Percentiles rank a stretch among this genome's conserved stretches.
Evolutionary conservation across 805 yeast genomes (phyloP).

Genomic region (Saccharomycopsis javanensis): DNA sequence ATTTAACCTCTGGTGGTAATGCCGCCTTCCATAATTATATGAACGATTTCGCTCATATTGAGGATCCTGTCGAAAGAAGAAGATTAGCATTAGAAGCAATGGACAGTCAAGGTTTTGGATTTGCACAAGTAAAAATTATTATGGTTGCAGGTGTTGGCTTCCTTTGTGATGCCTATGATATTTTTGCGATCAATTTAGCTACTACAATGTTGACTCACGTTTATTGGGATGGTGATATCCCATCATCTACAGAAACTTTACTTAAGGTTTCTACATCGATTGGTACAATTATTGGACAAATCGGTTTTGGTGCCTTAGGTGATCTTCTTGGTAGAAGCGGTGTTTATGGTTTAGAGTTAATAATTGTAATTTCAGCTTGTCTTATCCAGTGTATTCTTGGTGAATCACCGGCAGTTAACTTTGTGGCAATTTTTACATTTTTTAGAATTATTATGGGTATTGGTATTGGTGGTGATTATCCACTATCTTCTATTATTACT

Average conservation of each 20-base stretch:
- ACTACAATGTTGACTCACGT: conserved; percentile 70
- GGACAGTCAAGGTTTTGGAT: conserved; percentile 68
- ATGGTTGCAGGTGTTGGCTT: conserved; percentile 90
- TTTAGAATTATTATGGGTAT: conserved; percentile 87
- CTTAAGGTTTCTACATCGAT: conserved; percentile 85
- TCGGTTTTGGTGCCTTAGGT: conserved; percentile 74
- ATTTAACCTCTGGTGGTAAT: conserved; percentile 50
- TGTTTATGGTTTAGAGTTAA: conserved; percentile 79
- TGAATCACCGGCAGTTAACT: conserved; percentile 57
- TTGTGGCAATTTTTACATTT: conserved; percentile 64
- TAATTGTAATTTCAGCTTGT: conserved; percentile 73
- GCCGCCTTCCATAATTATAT: conserved; percentile 78
- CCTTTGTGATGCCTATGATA: conserved; percentile 87
- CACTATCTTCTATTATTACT: conserved; percentile 81
- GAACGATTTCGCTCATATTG: conserved; percentile 71
- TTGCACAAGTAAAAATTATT: conserved; percentile 77
- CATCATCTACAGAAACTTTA: conserved; percentile 64
- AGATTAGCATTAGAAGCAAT: conserved; percentile 76
- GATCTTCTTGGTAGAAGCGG: conserved; percentile 80
- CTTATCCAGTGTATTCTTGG: conserved; percentile 71
- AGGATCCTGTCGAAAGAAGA: conserved; percentile 81
- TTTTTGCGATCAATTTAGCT: conserved; percentile 81
- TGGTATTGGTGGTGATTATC: conserved; percentile 97
- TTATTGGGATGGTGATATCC: conserved; percentile 54
- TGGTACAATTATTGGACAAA: conserved; percentile 88